phyloP scores from a whole-genome alignment of 2,329 filamentous ascomycete species.

The Aschersonia sp. region DNA sequence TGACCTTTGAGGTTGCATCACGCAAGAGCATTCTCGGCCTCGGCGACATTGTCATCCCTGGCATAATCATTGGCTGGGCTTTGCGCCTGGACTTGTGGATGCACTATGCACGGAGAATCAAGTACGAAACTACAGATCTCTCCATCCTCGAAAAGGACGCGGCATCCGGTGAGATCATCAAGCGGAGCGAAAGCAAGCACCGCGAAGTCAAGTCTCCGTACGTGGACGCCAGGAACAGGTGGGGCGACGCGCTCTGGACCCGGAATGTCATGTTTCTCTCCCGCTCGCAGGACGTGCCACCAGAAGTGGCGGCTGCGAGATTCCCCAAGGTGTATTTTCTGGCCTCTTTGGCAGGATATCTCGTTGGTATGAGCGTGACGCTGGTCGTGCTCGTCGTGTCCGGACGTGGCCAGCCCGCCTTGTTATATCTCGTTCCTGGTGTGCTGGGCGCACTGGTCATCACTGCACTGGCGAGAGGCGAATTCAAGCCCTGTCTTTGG shows the following conservation, averaged over 20 bases:
- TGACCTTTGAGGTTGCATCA: constrained; percentile 58
- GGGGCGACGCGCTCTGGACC: constrained; percentile 79
- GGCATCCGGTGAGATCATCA: constrained; percentile 17
- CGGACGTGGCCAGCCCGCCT: constrained; percentile 72
- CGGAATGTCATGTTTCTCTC: constrained; percentile 13
- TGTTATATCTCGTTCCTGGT: constrained; percentile 83
- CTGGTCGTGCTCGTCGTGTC: constrained; percentile 63
- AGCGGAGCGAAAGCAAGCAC: constrained; percentile 23
- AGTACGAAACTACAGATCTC: constrained; percentile 22
- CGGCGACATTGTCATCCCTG: constrained; percentile 87
- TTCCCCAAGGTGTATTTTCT: constrained; percentile 83
- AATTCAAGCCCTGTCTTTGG: constrained; percentile 58
- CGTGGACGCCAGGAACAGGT: constrained; percentile 50
- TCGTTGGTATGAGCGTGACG: constrained; percentile 62
- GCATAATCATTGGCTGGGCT: constrained; percentile 77
- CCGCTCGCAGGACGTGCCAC: constrained; percentile 11
- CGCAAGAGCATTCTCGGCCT: constrained; percentile 72
- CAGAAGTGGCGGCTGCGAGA: constrained; percentile 21
- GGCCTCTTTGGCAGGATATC: constrained; percentile 62
- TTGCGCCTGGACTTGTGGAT: constrained; percentile 84
- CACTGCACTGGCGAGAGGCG: constrained; percentile 56
- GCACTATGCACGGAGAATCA: constrained; percentile 58
- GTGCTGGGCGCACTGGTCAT: constrained; percentile 63
- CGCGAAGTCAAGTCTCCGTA: constrained; percentile 37
- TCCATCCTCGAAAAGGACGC: constrained; percentile 18